Evolutionary conservation across 176 grass and related monocot genomes (phyloP), one percentile per base, ranked within the genome.

Genomic region (Ensete ventricosum): DNA sequence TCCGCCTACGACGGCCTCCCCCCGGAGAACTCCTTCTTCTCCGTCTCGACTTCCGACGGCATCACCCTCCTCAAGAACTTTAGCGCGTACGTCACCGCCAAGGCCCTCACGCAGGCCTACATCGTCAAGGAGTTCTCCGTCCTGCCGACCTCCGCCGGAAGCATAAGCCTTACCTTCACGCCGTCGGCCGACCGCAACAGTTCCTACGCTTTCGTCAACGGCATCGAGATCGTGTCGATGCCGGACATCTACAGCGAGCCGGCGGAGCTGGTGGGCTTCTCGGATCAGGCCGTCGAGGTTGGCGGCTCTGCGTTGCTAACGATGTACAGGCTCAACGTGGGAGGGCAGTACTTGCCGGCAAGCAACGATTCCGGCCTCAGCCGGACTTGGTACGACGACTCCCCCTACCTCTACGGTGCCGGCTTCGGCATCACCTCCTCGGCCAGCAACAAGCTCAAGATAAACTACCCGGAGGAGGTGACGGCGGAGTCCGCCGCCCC

Each of bases 341-440:
- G 72, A 17, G 72, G 72, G 53, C 24, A 48, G 20, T 74, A 74
- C 72, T 9, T 74, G 14, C 72, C 72, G 16, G 52, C 72, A 21
- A 74, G 7, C 23, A 74, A 74, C 2, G 72, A 74, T 21, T 58
- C 72, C 14, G 53, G 53, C 14, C 72, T 74, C 6, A 74, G 72
- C 72, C 24, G 72, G 54, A 74, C 72, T 74, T 74, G 72, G 72
- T 74, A 74, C 72, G 72, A 74, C 24, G 72, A 74, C 25, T 58
- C 72, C 24, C 72, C 72, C 8, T 74, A 74, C 53, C 17, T 74
- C 53, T 74, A 74, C 9, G 72, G 72, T n/a, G 53, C 72, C 0
- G 72, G 72, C 9, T 74, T 74, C 14, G 72, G 72, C 53, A 12
- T 74, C 24, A 11, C 72, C 72, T 12, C 34, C 72, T 17, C 72